Percentiles rank a stretch among this genome's conserved stretches.
Evolutionary conservation across 352 stramenopile genomes (phyloP).

Genomic region (Pythium apleroticum): DNA sequence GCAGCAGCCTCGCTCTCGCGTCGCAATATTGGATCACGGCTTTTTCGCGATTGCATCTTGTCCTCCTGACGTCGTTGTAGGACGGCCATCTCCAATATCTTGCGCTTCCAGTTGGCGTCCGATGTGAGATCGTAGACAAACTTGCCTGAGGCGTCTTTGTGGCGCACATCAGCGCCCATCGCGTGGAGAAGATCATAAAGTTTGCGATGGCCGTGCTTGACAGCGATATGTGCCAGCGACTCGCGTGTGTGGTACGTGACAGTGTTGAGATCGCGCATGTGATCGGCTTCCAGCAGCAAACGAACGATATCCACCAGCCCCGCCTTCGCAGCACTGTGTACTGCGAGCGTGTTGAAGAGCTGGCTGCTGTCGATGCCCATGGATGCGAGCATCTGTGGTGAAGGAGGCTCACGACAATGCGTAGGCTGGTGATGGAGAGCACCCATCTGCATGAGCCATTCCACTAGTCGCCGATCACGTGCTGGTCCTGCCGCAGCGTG

Average conservation of each 20-base stretch:
- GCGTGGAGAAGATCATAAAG: slow-evolving; percentile 6
- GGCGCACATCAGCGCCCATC: slow-evolving; percentile 3
- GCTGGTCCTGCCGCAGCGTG: background rate
- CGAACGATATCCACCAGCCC: slow-evolving; percentile 5
- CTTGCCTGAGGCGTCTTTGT: background rate
- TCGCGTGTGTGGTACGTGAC: slow-evolving; percentile 17
- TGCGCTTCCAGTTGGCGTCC: slow-evolving; percentile 2
- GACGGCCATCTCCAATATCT: slow-evolving; percentile 3
- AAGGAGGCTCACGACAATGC: slow-evolving; percentile 1
- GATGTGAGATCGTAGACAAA: slow-evolving; percentile 1
- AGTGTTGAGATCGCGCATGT: slow-evolving; percentile 22
- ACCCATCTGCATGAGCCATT: slow-evolving; percentile 40
- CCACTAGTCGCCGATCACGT: slow-evolving; percentile 19
- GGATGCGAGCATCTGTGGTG: background rate
- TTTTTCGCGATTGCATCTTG: background rate
- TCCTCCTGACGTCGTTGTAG: background rate
- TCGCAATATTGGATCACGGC: background rate
- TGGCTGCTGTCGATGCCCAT: background rate
- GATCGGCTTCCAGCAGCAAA: slow-evolving; percentile 14
- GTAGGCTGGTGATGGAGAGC: slow-evolving; percentile 13
- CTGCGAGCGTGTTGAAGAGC: background rate
- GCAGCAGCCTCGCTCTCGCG: background rate
- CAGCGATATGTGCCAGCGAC: slow-evolving; percentile 17
- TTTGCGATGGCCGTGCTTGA: slow-evolving; percentile 13
- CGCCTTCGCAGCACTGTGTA: slow-evolving; percentile 13